phyloP scores from a whole-genome alignment of 192 early-diverging fungal species.

The Jimgerdemannia flammicorona region DNA sequence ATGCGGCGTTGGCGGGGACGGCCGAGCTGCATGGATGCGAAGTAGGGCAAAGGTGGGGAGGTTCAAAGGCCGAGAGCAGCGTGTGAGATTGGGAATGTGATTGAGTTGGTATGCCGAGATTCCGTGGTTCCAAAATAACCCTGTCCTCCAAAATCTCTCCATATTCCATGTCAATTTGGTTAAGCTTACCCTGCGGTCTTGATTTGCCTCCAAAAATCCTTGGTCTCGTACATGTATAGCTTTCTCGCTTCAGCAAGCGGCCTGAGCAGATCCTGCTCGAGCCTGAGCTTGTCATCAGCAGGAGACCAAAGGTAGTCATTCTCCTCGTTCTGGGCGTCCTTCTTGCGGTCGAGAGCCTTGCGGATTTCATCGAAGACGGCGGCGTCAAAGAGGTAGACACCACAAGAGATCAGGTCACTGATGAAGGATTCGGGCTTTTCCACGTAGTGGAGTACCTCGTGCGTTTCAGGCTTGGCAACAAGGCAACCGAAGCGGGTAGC shows the following conservation, averaged over 20 bases:
- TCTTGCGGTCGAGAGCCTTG: conserved; percentile 68
- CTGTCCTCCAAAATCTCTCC: too few species aligned
- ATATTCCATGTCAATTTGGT: not conserved
- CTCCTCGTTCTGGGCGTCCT: conserved; percentile 32
- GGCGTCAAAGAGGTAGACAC: conserved; percentile 91
- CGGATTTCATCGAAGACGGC: conserved; percentile 86
- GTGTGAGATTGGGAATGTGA: too few species aligned
- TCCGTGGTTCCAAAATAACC: too few species aligned
- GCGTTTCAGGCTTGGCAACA: conserved; percentile 83
- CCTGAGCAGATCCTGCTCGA: conserved; percentile 93
- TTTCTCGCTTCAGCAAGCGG: conserved; percentile 77
- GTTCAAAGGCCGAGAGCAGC: not conserved
- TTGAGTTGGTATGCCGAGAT: too few species aligned
- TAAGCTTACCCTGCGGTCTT: conserved; percentile 76
- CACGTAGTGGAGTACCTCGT: conserved; percentile 94
- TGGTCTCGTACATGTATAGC: conserved; percentile 83
- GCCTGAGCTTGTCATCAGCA: conserved; percentile 64
- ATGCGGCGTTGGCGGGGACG: conserved; percentile 90
- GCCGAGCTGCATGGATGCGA: conserved; percentile 57
- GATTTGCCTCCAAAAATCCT: conserved; percentile 95
- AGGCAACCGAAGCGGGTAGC: conserved; percentile 91
- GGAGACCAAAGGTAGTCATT: conserved; percentile 26
- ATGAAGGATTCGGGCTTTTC: conserved; percentile 97
- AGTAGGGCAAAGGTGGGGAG: too few species aligned
- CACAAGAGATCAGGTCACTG: conserved; percentile 92